A percentile compares a stretch with the other conserved stretches of the same genome.
Conservation (phyloP, 202 grass and related monocot species). For the Musa balbisiana region DNA sequence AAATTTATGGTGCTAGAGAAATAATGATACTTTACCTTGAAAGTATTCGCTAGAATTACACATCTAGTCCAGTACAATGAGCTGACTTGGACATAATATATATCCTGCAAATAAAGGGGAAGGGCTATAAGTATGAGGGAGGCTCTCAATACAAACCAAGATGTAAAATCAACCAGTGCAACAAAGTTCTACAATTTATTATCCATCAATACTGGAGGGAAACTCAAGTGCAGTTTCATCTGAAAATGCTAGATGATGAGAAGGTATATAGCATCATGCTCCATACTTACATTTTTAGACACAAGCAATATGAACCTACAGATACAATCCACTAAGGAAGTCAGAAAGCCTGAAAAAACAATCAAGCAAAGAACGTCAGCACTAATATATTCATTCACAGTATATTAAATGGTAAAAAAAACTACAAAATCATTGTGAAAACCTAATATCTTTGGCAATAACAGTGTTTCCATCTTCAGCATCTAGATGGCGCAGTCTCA, state of each 20-base stretch:
- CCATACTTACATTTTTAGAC: constrained; percentile 2
- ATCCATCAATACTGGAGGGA: background rate
- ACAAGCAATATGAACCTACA: constrained; percentile 2
- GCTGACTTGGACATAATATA: background rate
- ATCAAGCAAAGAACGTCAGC: background rate
- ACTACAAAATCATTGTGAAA: constrained; percentile 6
- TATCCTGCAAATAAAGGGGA: background rate
- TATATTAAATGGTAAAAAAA: background rate
- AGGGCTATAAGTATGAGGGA: background rate
- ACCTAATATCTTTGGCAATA: constrained; percentile 71
- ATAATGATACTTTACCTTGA: constrained; percentile 1
- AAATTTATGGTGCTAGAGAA: background rate
- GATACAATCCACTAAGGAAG: background rate
- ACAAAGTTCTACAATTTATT: background rate
- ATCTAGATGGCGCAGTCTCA: constrained; percentile 57
- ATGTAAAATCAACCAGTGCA: background rate
- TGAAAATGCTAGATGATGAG: background rate
- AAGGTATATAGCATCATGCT: background rate
- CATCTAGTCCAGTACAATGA: background rate
- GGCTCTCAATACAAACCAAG: background rate
- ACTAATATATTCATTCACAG: background rate
- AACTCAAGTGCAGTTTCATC: background rate
- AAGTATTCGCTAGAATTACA: background rate
- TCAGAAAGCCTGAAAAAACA: constrained; percentile 13
- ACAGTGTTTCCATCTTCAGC: constrained; percentile 40